phyloP scores from a whole-genome alignment of 768 basidiomycete species.

The Scleroderma bovista region DNA sequence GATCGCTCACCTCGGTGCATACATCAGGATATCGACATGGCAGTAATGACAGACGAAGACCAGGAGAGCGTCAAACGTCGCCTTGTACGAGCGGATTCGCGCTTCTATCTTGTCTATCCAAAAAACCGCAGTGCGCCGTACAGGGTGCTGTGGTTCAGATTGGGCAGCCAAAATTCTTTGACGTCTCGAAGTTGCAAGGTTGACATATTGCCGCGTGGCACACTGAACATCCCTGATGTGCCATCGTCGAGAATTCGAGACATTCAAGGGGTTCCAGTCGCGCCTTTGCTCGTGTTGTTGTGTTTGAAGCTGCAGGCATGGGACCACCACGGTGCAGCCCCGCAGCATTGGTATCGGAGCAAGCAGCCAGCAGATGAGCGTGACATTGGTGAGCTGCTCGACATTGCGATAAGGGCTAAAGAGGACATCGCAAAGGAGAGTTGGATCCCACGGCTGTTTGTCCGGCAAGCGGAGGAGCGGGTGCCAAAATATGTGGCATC shows the following conservation, averaged over 20 bases:
- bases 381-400: constrained; percentile 39
- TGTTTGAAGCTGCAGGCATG: constrained; percentile 40
- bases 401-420: constrained; percentile 25
- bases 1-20: background rate
- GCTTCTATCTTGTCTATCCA: constrained; percentile 36
- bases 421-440: background rate
- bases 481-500: constrained; percentile 5
- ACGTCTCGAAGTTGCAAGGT: constrained; percentile 29
- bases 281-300: constrained; percentile 35
- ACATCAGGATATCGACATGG: constrained; percentile 42
- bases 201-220: constrained; percentile 34
- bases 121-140: constrained; percentile 36
- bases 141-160: constrained; percentile 36
- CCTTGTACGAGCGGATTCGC: constrained; percentile 24
- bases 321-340: constrained; percentile 34
- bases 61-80: constrained; percentile 37
- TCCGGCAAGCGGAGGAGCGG: constrained; percentile 19
- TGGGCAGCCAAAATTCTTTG: constrained; percentile 7
- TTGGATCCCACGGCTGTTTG: constrained; percentile 29
- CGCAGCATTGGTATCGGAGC: constrained; percentile 23
- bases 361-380: constrained; percentile 37
- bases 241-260: constrained; percentile 9
- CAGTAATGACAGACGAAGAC: constrained; percentile 33
- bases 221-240: constrained; percentile 33
- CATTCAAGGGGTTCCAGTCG: constrained; percentile 26